Base-by-base conservation (phyloP, 768 basidiomycete species). In the Tephrocybe sp. region DNA sequence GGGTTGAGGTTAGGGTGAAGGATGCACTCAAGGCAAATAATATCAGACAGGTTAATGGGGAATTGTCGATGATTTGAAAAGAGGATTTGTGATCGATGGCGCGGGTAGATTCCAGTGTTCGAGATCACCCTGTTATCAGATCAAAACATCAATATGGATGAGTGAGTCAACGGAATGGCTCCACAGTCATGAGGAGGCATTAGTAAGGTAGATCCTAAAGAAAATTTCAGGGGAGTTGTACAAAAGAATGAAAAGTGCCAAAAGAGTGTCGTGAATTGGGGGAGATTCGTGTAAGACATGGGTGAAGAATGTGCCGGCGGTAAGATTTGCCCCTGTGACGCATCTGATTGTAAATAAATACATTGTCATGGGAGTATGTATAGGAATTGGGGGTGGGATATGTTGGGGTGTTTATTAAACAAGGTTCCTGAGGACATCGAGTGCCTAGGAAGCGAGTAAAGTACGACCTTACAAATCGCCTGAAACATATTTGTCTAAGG, bases 101-200 rank as follows among this genome's bases (percentile, higher is more conserved):
- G 26, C 26, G 26, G 26, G 26, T 26, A 26, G 26, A 26, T 26
- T 26, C 26, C 26, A n/a, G 34, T 22, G 19, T 45, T 40, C 35
- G 26, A 39, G 23, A 31, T 49, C n/a, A 13, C 26, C 14, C 19
- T 51, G 10, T 35, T 55, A 52, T 58, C 17, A 6, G 38, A 39
- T n/a, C n/a, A n/a, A n/a, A n/a, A n/a, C n/a, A n/a, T n/a, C n/a
- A n/a, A n/a, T n/a, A n/a, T n/a, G n/a, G n/a, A n/a, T n/a, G n/a
- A n/a, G n/a, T 8, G 38, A 19, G 38, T 6, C 20, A 22, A 39
- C 54, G 51, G 34, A 39, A 47, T 63, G 56, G 62, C 68, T 68
- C 70, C 70, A 70, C 70, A 65, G 42, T 64, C 70, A 70, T 66
- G 64, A 65, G 68, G 66, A 49, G 60, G 59, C n/a, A n/a, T n/a